Conservation (phyloP, 768 basidiomycete species). For the Mycena chlorophos region DNA sequence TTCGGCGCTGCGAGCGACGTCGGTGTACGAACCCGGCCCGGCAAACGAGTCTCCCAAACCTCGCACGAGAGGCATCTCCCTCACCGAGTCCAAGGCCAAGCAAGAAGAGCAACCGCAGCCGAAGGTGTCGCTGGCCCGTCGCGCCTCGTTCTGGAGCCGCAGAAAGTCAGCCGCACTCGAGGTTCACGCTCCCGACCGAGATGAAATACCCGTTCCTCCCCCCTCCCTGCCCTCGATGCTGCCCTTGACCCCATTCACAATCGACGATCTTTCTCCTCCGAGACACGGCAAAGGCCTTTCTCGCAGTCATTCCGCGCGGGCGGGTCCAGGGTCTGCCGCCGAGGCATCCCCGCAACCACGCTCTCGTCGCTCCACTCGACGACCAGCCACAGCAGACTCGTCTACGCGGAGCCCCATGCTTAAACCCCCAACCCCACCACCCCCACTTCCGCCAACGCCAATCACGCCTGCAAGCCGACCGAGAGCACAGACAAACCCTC, state of each 20-base stretch:
- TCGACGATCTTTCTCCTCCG: slow-evolving; percentile 22
- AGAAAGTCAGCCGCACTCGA: slow-evolving; percentile 38
- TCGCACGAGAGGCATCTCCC: slow-evolving; percentile 57
- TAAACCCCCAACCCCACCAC: slow-evolving; percentile 20
- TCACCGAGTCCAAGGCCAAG: slow-evolving; percentile 54
- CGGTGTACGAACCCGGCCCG: slow-evolving; percentile 22
- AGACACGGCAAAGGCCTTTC: slow-evolving; percentile 36
- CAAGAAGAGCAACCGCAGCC: slow-evolving; percentile 29
- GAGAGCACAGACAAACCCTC: slow-evolving; percentile 64
- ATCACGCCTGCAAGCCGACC: slow-evolving; percentile 29
- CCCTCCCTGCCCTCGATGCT: slow-evolving; percentile 39
- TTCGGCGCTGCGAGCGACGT: slow-evolving; percentile 38
- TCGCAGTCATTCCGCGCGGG: slow-evolving; percentile 45
- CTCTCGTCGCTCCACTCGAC: slow-evolving; percentile 25
- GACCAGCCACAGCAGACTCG: slow-evolving; percentile 48
- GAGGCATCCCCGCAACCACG: slow-evolving; percentile 21
- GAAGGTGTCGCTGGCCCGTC: slow-evolving; percentile 49
- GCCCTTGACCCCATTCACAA: slow-evolving; percentile 41
- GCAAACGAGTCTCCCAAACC: slow-evolving; percentile 21
- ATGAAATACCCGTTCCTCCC: slow-evolving; percentile 26
- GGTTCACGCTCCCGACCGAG: slow-evolving; percentile 33
- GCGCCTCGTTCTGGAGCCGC: slow-evolving; percentile 68
- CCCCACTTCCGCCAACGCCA: slow-evolving; percentile 17
- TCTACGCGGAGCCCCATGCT: slow-evolving; percentile 24
- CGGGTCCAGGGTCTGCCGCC: slow-evolving; percentile 20